Percentiles rank a stretch among this genome's conserved stretches.
Evolutionary conservation across 352 stramenopile genomes (phyloP).

Genomic region (Phytopythium boreale): DNA sequence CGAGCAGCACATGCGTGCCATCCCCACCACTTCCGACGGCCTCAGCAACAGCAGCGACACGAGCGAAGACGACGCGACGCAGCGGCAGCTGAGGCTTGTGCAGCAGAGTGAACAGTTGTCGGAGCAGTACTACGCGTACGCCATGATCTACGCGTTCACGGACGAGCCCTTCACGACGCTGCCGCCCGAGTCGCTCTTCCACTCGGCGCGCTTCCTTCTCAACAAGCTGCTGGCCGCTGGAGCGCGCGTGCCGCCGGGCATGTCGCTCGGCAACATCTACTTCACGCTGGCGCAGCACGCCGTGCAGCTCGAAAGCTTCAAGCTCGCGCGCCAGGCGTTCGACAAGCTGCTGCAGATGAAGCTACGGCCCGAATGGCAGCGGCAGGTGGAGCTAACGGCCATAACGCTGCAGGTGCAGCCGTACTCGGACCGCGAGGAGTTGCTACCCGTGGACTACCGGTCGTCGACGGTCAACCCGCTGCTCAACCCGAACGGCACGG

Average conservation of each 20-base stretch:
- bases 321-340: constrained; percentile 91
- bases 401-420: constrained; percentile 93
- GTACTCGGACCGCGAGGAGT: constrained; percentile 90
- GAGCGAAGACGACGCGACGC: constrained; percentile 21
- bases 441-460: constrained; percentile 94
- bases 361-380: constrained; percentile 81
- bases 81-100: constrained; percentile 31
- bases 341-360: constrained; percentile 91
- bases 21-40: constrained; percentile 10
- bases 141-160: constrained; percentile 91
- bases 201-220: constrained; percentile 90
- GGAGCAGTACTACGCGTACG: constrained; percentile 93
- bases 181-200: constrained; percentile 90
- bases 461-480: constrained; percentile 92
- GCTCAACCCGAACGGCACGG: constrained; percentile 84
- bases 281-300: constrained; percentile 94
- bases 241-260: constrained; percentile 55
- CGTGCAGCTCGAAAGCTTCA: constrained; percentile 90
- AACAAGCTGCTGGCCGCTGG: constrained; percentile 71
- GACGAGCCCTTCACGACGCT: constrained; percentile 94
- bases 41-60: neutral
- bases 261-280: constrained; percentile 90
- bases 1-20: constrained; percentile 69
- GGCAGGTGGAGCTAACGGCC: constrained; percentile 89
- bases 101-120: constrained; percentile 73